These are phyloP conservation scores for Cucumis hystrix DNA, from an alignment of 306 rosid genomes.

Conservation along the genomic window DNA sequence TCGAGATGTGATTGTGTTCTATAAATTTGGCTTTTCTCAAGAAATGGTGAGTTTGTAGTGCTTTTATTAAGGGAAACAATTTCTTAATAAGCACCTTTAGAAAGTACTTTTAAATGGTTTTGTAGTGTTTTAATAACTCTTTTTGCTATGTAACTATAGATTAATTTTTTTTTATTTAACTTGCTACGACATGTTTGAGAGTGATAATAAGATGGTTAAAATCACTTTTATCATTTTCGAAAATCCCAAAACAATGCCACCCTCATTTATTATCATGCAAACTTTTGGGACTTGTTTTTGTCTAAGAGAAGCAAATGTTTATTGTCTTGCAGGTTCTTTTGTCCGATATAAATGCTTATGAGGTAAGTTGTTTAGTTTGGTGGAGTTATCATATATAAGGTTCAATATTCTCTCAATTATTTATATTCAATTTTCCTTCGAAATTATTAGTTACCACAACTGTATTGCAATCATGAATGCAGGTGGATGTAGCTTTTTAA, in stretches of 20 bases:
- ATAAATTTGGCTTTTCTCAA: not conserved
- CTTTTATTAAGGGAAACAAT: not conserved
- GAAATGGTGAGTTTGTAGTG: not conserved
- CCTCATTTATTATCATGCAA: not conserved
- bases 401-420: not conserved
- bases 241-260: not conserved
- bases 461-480: not conserved
- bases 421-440: not conserved
- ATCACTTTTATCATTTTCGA: no score
- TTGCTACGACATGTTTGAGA: no score
- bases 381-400: not conserved
- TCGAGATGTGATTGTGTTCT: not conserved
- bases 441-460: not conserved
- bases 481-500: not conserved
- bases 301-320: slow-evolving; percentile 5
- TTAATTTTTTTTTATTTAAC: no score
- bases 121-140: not conserved
- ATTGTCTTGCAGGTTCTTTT: slow-evolving; percentile 62
- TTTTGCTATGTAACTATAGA: not conserved
- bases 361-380: slow-evolving; percentile 30
- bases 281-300: not conserved
- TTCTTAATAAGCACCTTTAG: not conserved
- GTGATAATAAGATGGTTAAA: no score
- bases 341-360: slow-evolving; percentile 76
- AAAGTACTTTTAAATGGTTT: not conserved